These are phyloP conservation scores for Cinnamomum chago DNA, from an alignment of 164 flowering plant species.

Conservation along the genomic window DNA sequence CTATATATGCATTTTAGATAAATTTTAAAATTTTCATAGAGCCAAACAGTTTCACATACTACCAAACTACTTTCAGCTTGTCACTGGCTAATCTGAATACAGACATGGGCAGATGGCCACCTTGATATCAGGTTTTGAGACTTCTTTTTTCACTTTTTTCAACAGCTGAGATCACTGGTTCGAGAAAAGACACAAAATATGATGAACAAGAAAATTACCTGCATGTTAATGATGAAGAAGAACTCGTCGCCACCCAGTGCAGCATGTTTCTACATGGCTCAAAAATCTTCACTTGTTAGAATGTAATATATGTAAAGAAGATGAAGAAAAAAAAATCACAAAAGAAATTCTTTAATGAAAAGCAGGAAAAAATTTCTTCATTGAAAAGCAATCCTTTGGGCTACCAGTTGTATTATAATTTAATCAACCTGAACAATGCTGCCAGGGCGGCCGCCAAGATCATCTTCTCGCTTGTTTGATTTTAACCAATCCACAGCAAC, in stretches of 20 bases:
- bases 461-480: constrained; percentile 78
- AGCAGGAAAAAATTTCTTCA: background rate
- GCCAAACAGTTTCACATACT: too few species aligned
- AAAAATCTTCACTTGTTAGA: constrained; percentile 12
- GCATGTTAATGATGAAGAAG: constrained; percentile 82
- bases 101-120: background rate
- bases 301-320: background rate
- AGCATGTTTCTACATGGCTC: constrained; percentile 61
- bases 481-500: constrained; percentile 84
- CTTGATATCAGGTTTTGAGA: background rate
- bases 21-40: too few species aligned
- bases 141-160: too few species aligned
- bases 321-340: background rate
- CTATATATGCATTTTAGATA: too few species aligned
- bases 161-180: background rate
- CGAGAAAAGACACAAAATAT: background rate
- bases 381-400: background rate
- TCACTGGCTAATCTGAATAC: too few species aligned
- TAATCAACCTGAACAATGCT: constrained; percentile 70
- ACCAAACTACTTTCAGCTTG: too few species aligned
- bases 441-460: constrained; percentile 69
- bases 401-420: too few species aligned
- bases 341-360: background rate
- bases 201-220: constrained; percentile 38
- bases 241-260: constrained; percentile 72